phyloP scores from a whole-genome alignment of 225 moss, liverwort and hornwort genomes.

The Thuidium tamariscinum region DNA sequence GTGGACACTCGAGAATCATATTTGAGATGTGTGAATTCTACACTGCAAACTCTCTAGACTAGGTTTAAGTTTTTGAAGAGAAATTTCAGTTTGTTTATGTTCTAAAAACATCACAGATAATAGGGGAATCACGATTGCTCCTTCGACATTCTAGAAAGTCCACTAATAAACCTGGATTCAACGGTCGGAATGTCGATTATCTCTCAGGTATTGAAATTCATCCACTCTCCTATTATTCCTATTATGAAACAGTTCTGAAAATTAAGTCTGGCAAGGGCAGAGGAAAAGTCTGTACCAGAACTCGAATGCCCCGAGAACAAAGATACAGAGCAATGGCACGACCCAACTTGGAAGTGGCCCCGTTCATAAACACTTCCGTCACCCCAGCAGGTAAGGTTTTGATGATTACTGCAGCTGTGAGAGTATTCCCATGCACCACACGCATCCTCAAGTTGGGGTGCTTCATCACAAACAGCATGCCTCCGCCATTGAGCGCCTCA shows the following conservation, averaged over 20 bases:
- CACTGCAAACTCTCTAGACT: background rate
- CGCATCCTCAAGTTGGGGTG: slow-evolving; percentile 69
- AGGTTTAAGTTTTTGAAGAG: background rate
- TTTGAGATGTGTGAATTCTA: background rate
- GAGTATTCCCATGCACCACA: slow-evolving; percentile 87
- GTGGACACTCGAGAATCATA: background rate
- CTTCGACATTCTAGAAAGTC: background rate
- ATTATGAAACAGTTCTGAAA: background rate
- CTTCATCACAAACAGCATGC: slow-evolving; percentile 64
- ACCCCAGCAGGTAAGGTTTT: slow-evolving; percentile 41
- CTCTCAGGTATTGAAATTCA: background rate
- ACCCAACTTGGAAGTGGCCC: slow-evolving; percentile 92
- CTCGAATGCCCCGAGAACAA: slow-evolving; percentile 49
- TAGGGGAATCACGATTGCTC: background rate
- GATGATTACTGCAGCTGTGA: slow-evolving; percentile 86
- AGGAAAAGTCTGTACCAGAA: slow-evolving; percentile 20
- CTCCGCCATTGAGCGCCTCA: slow-evolving; percentile 82
- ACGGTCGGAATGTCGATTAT: background rate
- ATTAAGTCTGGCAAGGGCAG: background rate
- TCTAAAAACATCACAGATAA: background rate
- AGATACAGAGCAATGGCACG: slow-evolving; percentile 86
- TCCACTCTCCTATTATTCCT: background rate
- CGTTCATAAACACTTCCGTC: slow-evolving; percentile 82
- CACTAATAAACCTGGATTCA: background rate
- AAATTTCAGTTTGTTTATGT: background rate